Evolutionary conservation across 352 stramenopile genomes (phyloP), one percentile per base, ranked within the genome.

Genomic region (Phytophthora lateralis): DNA sequence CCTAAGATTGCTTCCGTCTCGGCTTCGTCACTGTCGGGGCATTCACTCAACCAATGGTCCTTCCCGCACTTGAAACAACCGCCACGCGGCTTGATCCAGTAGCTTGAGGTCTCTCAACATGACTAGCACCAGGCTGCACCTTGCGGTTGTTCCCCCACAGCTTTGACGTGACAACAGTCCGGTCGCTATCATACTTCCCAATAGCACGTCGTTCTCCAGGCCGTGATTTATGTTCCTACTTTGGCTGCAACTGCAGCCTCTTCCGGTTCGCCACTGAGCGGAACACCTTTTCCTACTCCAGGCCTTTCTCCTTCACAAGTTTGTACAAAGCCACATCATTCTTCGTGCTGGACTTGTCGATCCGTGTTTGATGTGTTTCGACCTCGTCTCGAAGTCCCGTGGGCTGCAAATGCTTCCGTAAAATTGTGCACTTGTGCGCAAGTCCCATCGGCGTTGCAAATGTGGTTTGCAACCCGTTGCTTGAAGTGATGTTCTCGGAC

Each of bases 201-300:
- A 39, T 2, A 39, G 34, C 34, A 37, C 34, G 34, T 39, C 34
- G 10, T 39, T 39, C 12, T n/a, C 34, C 34, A 39, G 34, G 34
- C 15, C 12, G 34, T 15, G 10, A 39, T 39, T 39, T 15, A 3
- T 39, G 11, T 14, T 39, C 8, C 34, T n/a, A 9, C 17, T 6
- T 39, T 39, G 34, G 34, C 10, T 41, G 34, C 32, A 47, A 17
- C 43, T 42, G 43, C 43, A 26, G 54, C 42, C 24, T 32, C 30
- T 32, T 48, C 14, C 34, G 32, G 54, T 47, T 47, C 30, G 34
- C 34, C 21, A 57, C 37, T 48, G 21, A 10, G 46, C 37, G 34
- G 14, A 47, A 61, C 1, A 52, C 12, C 14, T 65, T 66, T 20
- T 71, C 66, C 35, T 68, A 53, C 37, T 71, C 56, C 1, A 69